Conservation (phyloP, 169 alveolate species). For the Blepharisma undulans region DNA sequence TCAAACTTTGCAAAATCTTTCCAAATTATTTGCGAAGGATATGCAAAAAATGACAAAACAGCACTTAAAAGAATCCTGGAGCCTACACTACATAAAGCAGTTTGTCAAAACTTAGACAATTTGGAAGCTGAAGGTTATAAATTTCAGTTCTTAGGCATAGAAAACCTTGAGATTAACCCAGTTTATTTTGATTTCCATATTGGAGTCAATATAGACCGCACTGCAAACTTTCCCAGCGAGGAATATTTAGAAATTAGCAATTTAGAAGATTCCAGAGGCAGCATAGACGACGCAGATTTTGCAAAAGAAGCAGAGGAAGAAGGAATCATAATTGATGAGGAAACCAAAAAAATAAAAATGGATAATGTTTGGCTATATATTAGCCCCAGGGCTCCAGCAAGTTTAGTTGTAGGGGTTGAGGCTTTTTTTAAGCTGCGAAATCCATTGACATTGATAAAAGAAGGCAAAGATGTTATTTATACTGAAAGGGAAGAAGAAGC, state of each 20-base stretch:
- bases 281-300: no score
- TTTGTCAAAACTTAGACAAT: neutral
- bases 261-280: no score
- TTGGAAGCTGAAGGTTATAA: neutral
- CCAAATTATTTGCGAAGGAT: neutral
- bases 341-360: neutral
- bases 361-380: neutral
- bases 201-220: neutral
- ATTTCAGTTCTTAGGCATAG: neutral
- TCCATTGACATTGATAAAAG: neutral
- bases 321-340: neutral
- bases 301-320: neutral
- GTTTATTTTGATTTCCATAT: neutral
- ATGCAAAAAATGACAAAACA: neutral
- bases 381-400: slow-evolving; percentile 4
- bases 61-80: neutral
- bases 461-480: neutral
- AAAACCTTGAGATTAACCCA: neutral
- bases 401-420: neutral
- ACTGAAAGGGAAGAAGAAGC: neutral
- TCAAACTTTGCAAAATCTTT: neutral
- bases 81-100: neutral
- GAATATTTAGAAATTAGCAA: neutral
- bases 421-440: neutral
- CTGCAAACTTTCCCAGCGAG: neutral